Evolutionary conservation across 2,329 filamentous ascomycete species (phyloP).

Genomic region (Lecanosticta acicola): DNA sequence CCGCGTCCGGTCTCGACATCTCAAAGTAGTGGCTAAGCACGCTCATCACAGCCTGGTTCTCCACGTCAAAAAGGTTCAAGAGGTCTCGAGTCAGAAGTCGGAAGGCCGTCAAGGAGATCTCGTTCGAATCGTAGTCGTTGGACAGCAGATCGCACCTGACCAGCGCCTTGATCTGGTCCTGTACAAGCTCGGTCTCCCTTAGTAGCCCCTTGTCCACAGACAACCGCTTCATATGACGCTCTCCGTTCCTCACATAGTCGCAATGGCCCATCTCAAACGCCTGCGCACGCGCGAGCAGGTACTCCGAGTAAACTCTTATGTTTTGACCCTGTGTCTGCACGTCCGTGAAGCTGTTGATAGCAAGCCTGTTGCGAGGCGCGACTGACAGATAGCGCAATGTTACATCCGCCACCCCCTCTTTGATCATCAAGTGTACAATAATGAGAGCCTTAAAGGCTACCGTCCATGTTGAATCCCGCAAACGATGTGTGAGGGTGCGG

Average conservation of each 20-base stretch:
- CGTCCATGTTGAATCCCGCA: conserved; percentile 98
- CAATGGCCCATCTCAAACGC: conserved; percentile 78
- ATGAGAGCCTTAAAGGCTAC: conserved; percentile 97
- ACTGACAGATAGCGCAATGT: conserved; percentile 79
- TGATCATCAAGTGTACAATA: conserved; percentile 93
- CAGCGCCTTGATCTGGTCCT: conserved; percentile 78
- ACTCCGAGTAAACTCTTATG: conserved; percentile 84
- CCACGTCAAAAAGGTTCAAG: conserved; percentile 81
- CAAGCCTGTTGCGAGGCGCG: conserved; percentile 69
- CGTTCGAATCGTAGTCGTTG: conserved; percentile 82
- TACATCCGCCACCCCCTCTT: conserved; percentile 84
- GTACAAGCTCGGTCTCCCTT: conserved; percentile 84
- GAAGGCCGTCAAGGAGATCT: conserved; percentile 93
- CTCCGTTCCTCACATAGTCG: conserved; percentile 82
- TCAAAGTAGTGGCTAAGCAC: conserved; percentile 96
- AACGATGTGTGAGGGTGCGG: conserved; percentile 76
- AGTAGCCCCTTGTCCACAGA: conserved; percentile 87
- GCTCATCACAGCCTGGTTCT: conserved; percentile 97
- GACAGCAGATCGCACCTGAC: conserved; percentile 87
- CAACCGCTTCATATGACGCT: conserved; percentile 76
- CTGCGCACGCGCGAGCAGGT: conserved; percentile 74
- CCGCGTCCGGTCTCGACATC: conserved; percentile 90
- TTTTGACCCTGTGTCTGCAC: conserved; percentile 93
- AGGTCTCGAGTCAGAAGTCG: conserved; percentile 85
- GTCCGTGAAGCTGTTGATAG: conserved; percentile 87